phyloP scores from a whole-genome alignment of 2,329 filamentous ascomycete genomes.

The Ascochyta koolunga region DNA sequence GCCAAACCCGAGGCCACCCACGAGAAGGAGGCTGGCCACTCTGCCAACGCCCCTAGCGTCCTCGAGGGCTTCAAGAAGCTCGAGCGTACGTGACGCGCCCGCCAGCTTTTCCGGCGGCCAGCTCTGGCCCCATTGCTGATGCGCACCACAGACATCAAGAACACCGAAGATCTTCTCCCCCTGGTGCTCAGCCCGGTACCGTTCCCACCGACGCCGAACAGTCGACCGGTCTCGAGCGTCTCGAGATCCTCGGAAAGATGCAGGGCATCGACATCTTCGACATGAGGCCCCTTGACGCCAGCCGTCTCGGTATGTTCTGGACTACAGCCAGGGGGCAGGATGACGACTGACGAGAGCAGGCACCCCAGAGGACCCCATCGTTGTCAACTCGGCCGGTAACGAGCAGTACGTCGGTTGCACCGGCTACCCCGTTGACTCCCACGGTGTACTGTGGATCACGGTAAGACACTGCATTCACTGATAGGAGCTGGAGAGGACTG shows the following conservation, averaged over 20 bases:
- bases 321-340: too few species aligned
- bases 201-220: conserved; percentile 95
- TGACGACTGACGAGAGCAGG: conserved; percentile 56
- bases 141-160: conserved; percentile 75
- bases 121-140: conserved; percentile 37
- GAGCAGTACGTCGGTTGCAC: conserved; percentile 99
- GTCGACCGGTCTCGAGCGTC: conserved; percentile 94
- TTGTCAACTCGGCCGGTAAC: conserved; percentile 88
- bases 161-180: conserved; percentile 81
- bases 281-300: conserved; percentile 94
- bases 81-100: conserved; percentile 47
- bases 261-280: conserved; percentile 98
- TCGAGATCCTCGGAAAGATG: conserved; percentile 99
- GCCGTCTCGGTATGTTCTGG: conserved; percentile 72
- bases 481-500: not conserved
- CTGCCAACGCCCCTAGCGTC: conserved; percentile 34
- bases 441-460: conserved; percentile 88
- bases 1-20: conserved; percentile 42
- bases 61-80: conserved; percentile 52
- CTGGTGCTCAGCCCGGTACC: conserved; percentile 80
- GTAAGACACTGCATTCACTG: conserved; percentile 59
- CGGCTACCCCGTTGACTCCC: conserved; percentile 89
- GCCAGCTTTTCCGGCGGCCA: conserved; percentile 20
- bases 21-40: conserved; percentile 43
- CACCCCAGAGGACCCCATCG: conserved; percentile 84